These are phyloP conservation scores for Lichtheimia corymbifera DNA, from an alignment of 371 early-diverging fungal species.

Conservation along the genomic window DNA sequence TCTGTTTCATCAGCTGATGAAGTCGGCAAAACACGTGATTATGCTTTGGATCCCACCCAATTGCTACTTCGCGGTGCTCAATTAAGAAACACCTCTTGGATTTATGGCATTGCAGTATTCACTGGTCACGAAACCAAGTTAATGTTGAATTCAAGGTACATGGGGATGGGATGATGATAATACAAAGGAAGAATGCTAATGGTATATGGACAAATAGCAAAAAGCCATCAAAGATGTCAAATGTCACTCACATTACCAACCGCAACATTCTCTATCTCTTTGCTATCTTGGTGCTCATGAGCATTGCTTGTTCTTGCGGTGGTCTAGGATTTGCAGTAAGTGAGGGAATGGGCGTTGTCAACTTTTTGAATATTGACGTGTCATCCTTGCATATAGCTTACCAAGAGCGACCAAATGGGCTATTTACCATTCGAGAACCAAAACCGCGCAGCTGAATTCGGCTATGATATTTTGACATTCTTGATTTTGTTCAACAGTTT, in stretches of 20 bases:
- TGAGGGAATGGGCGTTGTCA: not conserved
- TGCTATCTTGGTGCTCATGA: constrained; percentile 79
- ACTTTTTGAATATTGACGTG: not conserved
- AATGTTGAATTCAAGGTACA: constrained; percentile 79
- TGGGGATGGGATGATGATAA: not conserved
- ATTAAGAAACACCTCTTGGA: constrained; percentile 83
- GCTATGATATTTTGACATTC: constrained; percentile 81
- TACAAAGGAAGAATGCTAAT: not conserved
- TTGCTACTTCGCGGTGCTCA: constrained; percentile 82
- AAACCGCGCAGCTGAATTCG: constrained; percentile 52
- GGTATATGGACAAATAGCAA: constrained; percentile 26
- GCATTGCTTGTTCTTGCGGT: constrained; percentile 84
- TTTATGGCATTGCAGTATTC: constrained; percentile 83
- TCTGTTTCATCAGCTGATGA: constrained; percentile 51
- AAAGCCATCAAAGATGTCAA: constrained; percentile 52
- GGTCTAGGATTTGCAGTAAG: constrained; percentile 60
- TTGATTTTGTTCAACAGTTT: constrained; percentile 89
- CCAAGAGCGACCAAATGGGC: constrained; percentile 32
- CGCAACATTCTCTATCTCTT: constrained; percentile 92
- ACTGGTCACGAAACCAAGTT: constrained; percentile 92
- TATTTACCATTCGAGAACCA: constrained; percentile 33
- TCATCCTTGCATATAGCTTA: constrained; percentile 26
- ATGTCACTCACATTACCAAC: constrained; percentile 89
- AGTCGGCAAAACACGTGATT: constrained; percentile 53
- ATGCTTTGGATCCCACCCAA: constrained; percentile 82